A percentile compares a stretch with the other conserved stretches of the same genome.
Conservation (phyloP, 306 rosid genomes). For the Trifolium repens region DNA sequence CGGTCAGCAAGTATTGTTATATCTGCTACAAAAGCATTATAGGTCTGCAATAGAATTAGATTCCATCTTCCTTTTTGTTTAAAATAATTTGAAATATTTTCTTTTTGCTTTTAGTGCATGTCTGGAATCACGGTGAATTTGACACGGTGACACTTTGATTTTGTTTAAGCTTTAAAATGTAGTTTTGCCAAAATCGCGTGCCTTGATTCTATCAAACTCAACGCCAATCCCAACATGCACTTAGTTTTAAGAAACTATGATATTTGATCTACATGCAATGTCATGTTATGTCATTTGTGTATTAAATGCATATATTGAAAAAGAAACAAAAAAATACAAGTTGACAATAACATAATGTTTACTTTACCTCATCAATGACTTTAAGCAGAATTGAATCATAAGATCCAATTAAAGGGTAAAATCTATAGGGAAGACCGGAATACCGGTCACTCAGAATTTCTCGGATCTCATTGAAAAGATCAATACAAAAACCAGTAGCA, state of each 20-base stretch:
- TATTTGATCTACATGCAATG: neutral
- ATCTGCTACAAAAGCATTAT: conserved; percentile 67
- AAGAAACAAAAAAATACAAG: neutral
- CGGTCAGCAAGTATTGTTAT: conserved; percentile 57
- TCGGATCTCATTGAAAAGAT: conserved; percentile 35
- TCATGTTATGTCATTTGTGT: neutral
- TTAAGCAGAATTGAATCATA: conserved; percentile 39
- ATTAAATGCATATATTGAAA: conserved; percentile 17
- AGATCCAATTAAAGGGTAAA: conserved; percentile 27
- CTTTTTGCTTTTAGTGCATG: neutral
- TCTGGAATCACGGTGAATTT: no score
- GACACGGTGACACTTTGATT: neutral
- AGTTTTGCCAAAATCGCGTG: no score
- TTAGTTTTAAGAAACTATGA: neutral
- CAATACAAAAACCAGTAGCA: conserved; percentile 58
- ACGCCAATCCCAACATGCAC: neutral
- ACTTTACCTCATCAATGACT: conserved; percentile 49
- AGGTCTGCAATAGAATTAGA: conserved; percentile 44
- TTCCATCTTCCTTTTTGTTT: neutral
- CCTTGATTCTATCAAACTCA: neutral
- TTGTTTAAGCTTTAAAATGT: neutral
- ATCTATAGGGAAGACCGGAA: conserved; percentile 44
- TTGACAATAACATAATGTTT: neutral
- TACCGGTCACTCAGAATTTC: conserved; percentile 32
- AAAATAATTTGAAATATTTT: neutral